phyloP scores from a whole-genome alignment of 345 rosid species.

The Brassica juncea region DNA sequence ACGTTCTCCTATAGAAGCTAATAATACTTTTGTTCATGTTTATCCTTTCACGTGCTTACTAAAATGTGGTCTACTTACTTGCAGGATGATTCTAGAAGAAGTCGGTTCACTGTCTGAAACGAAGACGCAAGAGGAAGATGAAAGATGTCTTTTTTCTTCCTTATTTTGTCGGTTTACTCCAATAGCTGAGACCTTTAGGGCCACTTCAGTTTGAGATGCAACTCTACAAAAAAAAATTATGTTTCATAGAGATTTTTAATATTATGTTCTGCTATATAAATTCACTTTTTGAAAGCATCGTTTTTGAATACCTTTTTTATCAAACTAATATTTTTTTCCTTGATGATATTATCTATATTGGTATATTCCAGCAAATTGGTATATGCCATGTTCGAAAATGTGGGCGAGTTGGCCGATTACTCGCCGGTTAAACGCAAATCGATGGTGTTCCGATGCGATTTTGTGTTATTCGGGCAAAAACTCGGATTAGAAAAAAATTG shows the following conservation, averaged over 20 bases:
- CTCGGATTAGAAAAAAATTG: too few relatives aligned
- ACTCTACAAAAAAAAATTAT: not conserved
- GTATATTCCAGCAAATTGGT: too few relatives aligned
- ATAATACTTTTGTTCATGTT: not conserved
- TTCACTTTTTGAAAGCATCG: conserved; percentile 6
- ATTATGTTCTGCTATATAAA: conserved; percentile 11
- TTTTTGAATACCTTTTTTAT: not conserved
- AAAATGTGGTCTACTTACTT: conserved; percentile 13
- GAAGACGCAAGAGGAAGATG: conserved; percentile 16
- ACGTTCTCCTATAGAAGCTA: not conserved
- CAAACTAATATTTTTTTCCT: too few relatives aligned
- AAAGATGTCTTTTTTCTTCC: conserved; percentile 22
- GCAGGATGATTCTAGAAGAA: conserved; percentile 83
- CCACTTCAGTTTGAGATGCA: not conserved
- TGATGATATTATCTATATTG: too few relatives aligned
- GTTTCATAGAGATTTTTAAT: not conserved
- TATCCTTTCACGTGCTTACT: not conserved
- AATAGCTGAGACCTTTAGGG: not conserved
- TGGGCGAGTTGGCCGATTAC: too few relatives aligned
- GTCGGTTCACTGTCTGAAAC: conserved; percentile 64
- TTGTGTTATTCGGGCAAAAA: too few relatives aligned
- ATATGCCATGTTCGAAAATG: too few relatives aligned
- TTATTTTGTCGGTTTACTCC: conserved; percentile 25
- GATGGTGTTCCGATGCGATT: too few relatives aligned
- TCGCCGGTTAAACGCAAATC: too few relatives aligned